A percentile compares a stretch with the other conserved stretches of the same genome.
Evolutionary conservation across 495 filamentous ascomycete species (phyloP).

Genomic region (Paragyromitra xinjiangensis): DNA sequence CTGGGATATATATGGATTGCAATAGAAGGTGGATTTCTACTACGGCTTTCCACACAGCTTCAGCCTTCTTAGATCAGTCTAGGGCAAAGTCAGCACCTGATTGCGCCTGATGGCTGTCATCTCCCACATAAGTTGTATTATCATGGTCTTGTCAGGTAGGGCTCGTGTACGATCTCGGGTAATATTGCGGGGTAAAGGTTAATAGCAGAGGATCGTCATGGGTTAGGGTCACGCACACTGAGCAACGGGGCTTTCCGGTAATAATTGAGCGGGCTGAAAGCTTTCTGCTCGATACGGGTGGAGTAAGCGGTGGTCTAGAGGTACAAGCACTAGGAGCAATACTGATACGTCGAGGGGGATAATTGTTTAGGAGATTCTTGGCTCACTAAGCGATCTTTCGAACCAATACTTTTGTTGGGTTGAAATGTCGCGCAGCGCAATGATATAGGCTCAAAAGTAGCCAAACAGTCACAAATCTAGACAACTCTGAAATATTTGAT

Average conservation of each 20-base stretch:
- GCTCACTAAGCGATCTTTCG: neutral
- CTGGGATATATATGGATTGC: neutral
- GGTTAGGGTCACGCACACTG: constrained; percentile 23
- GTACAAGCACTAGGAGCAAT: neutral
- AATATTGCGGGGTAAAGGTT: constrained; percentile 18
- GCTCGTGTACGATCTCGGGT: constrained; percentile 15
- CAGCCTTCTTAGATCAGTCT: neutral
- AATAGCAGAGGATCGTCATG: constrained; percentile 14
- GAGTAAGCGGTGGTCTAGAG: neutral
- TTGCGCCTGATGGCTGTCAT: constrained; percentile 6
- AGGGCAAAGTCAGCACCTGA: neutral
- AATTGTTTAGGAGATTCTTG: neutral
- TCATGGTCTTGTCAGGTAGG: neutral
- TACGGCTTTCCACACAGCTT: neutral
- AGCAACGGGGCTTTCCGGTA: neutral
- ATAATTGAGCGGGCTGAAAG: neutral
- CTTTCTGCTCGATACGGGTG: neutral
- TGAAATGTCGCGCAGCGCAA: neutral
- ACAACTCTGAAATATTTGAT: neutral
- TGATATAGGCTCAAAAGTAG: neutral
- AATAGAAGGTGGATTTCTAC: too few species aligned
- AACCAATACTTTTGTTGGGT: neutral
- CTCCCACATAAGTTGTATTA: neutral
- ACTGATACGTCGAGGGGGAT: neutral
- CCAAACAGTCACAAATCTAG: neutral